Base-by-base conservation (phyloP, 345 rosid species). In the Eutrema japonicum region DNA sequence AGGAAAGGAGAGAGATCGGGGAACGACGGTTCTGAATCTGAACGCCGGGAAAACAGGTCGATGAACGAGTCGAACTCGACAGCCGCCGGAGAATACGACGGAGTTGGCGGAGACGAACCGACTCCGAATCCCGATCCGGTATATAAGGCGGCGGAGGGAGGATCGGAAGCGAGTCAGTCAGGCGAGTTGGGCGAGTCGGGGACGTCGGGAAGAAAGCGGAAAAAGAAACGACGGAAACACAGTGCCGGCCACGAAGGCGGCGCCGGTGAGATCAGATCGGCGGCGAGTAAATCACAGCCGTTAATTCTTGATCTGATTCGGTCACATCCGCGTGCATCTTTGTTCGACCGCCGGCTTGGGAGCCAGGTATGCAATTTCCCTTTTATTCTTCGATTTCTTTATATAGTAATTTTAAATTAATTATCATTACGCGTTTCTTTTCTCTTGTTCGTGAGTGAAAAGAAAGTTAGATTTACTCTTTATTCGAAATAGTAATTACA, bases 41-140 rank as follows among this genome's bases (percentile, higher is more conserved):
- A 46, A 29, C 41, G 45, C 32, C 78, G 71, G 14, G 91, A 88
- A 9, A 80, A 84, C 63, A 77, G 88, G 68, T 90, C 94, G 36
- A 86, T 84, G 26, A 90, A 88, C 81, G 96, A 84, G 80, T 90
- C 96, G 45, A 90, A 88, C 78, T 90, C 94, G n/a, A 86, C 93
- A 1, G 86, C 72, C 48, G 82, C 48, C 26, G 82, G 74, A 35
- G 74, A 36, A 42, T 72, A 55, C 32, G 71, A 56, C 5, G 18
- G 69, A 30, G 13, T 30, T 51, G 69, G 7, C 33, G 75, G 51
- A 30, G 11, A 64, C 6, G 80, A 69, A 49, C 51, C 76, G 49
- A 60, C 74, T 13, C 51, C 51, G 32, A 69, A 52, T 46, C 76
- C 42, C 60, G 84, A 78, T 69, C 81, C 81, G 84, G 85, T 52